A percentile compares a stretch with the other conserved stretches of the same genome.
These are phyloP conservation scores for Myriosclerotinia curreyana DNA, from an alignment of 2,329 filamentous ascomycete species.

Conservation along the genomic window DNA sequence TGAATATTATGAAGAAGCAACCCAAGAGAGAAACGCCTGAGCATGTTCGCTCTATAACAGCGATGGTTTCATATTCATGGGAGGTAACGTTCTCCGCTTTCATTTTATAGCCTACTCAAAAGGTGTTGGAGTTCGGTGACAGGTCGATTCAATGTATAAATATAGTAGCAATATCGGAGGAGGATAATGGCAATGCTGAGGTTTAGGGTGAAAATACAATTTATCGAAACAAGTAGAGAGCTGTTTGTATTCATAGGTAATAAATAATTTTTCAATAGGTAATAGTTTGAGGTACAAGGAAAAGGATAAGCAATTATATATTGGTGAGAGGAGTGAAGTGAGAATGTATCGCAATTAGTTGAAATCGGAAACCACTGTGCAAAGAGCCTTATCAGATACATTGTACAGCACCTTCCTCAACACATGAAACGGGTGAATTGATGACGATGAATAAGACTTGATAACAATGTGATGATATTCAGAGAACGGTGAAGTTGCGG, in stretches of 20 bases:
- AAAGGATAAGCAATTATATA: background rate
- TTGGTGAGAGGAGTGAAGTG: background rate
- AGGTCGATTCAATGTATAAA: background rate
- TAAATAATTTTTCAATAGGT: background rate
- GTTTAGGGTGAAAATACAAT: constrained; percentile 1
- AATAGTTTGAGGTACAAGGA: background rate
- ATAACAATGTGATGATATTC: background rate
- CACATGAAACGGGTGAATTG: background rate
- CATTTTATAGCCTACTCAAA: background rate
- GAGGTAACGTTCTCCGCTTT: background rate
- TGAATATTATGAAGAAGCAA: constrained; percentile 51
- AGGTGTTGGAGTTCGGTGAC: too few species aligned
- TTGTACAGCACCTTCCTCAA: background rate
- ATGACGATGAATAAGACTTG: background rate
- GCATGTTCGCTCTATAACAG: constrained; percentile 36
- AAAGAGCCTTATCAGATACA: background rate
- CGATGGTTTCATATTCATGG: constrained; percentile 1
- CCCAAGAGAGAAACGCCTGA: constrained; percentile 52
- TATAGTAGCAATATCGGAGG: background rate
- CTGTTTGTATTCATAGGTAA: background rate
- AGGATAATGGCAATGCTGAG: background rate
- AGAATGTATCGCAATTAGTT: background rate
- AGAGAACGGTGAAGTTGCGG: background rate
- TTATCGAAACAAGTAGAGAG: background rate
- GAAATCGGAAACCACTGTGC: background rate